Evolutionary conservation across 2,329 filamentous ascomycete species (phyloP).

Genomic region (Lasiodiplodia gonubiensis): DNA sequence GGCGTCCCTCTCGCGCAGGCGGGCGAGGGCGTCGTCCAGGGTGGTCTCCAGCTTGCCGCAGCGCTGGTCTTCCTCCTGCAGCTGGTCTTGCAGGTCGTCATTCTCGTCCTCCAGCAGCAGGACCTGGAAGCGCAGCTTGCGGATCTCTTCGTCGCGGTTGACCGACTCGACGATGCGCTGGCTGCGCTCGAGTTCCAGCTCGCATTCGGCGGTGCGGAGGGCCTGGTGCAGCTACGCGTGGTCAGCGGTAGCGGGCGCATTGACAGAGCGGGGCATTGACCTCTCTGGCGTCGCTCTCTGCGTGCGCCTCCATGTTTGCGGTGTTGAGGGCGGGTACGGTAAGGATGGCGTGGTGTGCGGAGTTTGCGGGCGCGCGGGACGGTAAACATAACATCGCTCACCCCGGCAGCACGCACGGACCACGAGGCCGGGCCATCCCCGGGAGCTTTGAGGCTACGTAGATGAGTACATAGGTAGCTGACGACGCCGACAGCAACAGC

Average conservation of each 20-base stretch:
- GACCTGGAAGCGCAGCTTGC: slow-evolving; percentile 71
- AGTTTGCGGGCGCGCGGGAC: not conserved
- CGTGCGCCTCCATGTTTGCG: slow-evolving; percentile 37
- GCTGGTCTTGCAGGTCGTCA: slow-evolving; percentile 67
- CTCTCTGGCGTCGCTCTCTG: slow-evolving; percentile 42
- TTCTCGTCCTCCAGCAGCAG: slow-evolving; percentile 78
- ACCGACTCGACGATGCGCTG: slow-evolving; percentile 70
- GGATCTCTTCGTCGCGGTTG: slow-evolving; percentile 74
- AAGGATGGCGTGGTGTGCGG: slow-evolving; percentile 15
- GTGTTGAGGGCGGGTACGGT: not conserved
- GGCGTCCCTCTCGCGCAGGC: slow-evolving; percentile 55
- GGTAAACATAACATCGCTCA: not conserved
- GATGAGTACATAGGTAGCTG: slow-evolving; percentile 19
- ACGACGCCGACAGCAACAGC: slow-evolving; percentile 15
- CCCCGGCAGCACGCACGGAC: slow-evolving; percentile 4
- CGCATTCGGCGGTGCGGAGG: slow-evolving; percentile 62
- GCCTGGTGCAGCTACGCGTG: slow-evolving; percentile 53
- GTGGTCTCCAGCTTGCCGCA: slow-evolving; percentile 61
- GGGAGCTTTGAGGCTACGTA: slow-evolving; percentile 1
- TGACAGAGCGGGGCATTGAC: slow-evolving; percentile 31
- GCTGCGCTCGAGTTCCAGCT: slow-evolving; percentile 71
- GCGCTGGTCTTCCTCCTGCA: slow-evolving; percentile 65
- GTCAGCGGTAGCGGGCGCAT: not conserved
- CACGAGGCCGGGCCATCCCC: too few relatives aligned
- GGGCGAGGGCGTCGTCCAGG: slow-evolving; percentile 54